A percentile compares a stretch with the other conserved stretches of the same genome.
phyloP scores from a whole-genome alignment of 495 filamentous ascomycete species.

The Lasiosphaeris hirsuta region DNA sequence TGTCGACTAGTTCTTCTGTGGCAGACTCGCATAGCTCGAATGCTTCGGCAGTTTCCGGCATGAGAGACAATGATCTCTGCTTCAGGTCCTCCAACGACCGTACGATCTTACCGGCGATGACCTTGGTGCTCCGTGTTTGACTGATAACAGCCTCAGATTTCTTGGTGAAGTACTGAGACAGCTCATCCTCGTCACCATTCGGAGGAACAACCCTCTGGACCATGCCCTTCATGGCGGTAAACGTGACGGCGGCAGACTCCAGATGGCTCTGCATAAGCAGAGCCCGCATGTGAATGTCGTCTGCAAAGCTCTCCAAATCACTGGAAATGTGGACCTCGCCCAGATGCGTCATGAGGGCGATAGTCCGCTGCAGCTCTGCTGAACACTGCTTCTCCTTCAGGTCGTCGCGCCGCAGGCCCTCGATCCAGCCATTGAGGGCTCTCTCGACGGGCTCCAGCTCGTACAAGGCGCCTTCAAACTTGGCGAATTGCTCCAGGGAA shows the following conservation, averaged over 20 bases:
- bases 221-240: conserved; percentile 60
- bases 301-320: conserved; percentile 72
- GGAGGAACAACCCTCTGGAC: conserved; percentile 59
- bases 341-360: conserved; percentile 81
- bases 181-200: conserved; percentile 56
- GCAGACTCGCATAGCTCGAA: conserved; percentile 58
- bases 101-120: conserved; percentile 75
- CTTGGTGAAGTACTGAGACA: conserved; percentile 62
- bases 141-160: conserved; percentile 69
- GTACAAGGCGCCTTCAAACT: conserved; percentile 71
- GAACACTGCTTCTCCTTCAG: conserved; percentile 79
- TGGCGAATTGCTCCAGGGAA: conserved; percentile 69
- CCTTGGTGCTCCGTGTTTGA: conserved; percentile 78
- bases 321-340: conserved; percentile 73
- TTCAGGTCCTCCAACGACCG: conserved; percentile 76
- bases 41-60: conserved; percentile 49
- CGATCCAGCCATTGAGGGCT: conserved; percentile 85
- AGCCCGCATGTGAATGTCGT: conserved; percentile 70
- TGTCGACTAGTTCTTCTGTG: conserved; percentile 62
- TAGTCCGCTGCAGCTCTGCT: conserved; percentile 73
- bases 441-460: conserved; percentile 93
- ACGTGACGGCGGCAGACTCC: conserved; percentile 68
- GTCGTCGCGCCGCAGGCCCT: conserved; percentile 76
- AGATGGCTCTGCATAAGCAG: conserved; percentile 75
- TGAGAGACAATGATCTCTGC: conserved; percentile 70